A percentile compares a stretch with the other conserved stretches of the same genome.
phyloP scores from a whole-genome alignment of 768 basidiomycete species.

The Tremella yokohamensis region DNA sequence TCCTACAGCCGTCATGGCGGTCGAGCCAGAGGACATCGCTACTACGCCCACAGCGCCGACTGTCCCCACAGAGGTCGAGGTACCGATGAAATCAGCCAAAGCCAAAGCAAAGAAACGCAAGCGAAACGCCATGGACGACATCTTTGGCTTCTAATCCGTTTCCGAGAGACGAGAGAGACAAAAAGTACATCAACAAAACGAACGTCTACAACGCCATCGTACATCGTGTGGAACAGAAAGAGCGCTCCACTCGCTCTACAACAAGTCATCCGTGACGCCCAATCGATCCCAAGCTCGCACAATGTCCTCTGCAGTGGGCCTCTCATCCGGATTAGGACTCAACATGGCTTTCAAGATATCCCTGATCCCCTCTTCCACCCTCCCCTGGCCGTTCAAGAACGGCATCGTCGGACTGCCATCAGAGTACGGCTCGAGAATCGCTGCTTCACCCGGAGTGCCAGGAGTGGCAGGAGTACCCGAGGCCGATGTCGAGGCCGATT shows the following conservation, averaged over 20 bases:
- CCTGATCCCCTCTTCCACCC: conserved; percentile 23
- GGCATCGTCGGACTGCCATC: conserved; percentile 33
- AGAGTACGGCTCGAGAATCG: conserved; percentile 16
- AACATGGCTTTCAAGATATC: conserved; percentile 32
- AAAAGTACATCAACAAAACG: too few species aligned
- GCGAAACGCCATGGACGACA: conserved; percentile 27
- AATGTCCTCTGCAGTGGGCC: conserved; percentile 27
- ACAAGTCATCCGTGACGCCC: conserved; percentile 1
- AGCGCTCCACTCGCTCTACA: not conserved
- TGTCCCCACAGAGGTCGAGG: not conserved
- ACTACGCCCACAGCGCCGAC: not conserved
- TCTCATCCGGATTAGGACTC: conserved; percentile 14
- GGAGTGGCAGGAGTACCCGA: not conserved
- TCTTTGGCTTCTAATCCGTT: conserved; percentile 18
- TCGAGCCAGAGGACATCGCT: not conserved
- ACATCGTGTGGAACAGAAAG: too few species aligned
- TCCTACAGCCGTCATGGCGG: not conserved
- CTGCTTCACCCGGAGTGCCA: not conserved
- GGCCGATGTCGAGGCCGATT: not conserved
- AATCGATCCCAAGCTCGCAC: conserved; percentile 9
- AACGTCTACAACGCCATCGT: too few species aligned
- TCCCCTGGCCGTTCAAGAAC: conserved; percentile 30
- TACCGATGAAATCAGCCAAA: not conserved
- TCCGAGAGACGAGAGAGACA: too few species aligned
- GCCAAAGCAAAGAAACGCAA: conserved; percentile 5